Conservation (phyloP, 805 yeast genomes). For the Candida andamanensis region DNA sequence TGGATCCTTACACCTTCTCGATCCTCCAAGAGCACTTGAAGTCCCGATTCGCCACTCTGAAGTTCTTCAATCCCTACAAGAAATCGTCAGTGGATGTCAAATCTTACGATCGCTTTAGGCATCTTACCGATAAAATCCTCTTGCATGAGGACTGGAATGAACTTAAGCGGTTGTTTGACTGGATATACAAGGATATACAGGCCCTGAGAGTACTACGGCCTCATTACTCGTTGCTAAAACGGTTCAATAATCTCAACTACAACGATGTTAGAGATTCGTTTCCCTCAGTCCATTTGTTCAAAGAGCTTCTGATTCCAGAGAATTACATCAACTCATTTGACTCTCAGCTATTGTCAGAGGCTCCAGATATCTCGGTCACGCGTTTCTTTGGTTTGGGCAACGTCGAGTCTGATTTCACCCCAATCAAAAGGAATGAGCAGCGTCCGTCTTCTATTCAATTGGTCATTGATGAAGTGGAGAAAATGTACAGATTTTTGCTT, state of each 20-base stretch:
- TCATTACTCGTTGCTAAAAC: constrained; percentile 16
- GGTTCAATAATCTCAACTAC: constrained; percentile 18
- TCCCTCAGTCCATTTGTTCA: constrained; percentile 30
- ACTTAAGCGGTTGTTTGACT: constrained; percentile 23
- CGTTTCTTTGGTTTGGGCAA: constrained; percentile 7
- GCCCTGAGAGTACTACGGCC: constrained; percentile 5
- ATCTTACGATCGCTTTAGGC: constrained; percentile 8
- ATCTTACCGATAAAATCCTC: constrained; percentile 22
- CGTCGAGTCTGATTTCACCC: constrained; percentile 1
- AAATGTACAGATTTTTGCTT: constrained; percentile 18
- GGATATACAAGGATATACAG: constrained; percentile 17
- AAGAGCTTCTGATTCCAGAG: constrained; percentile 8
- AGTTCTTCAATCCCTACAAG: constrained; percentile 1
- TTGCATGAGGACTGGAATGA: constrained; percentile 21
- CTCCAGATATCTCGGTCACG: constrained; percentile 10
- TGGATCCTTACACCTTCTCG: constrained; percentile 15
- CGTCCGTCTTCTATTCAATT: constrained; percentile 2
- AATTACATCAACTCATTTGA: constrained; percentile 14
- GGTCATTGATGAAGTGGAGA: constrained; percentile 9
- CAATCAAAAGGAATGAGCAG: background rate
- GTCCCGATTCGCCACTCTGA: constrained; percentile 8
- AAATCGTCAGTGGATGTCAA: constrained; percentile 8
- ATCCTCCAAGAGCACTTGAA: constrained; percentile 9
- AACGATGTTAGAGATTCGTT: constrained; percentile 19
- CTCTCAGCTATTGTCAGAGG: constrained; percentile 1